Percentiles rank a stretch among this genome's conserved stretches.
Evolutionary conservation across 2,329 filamentous ascomycete species (phyloP).

Genomic region (Sclerotinia spermophila): DNA sequence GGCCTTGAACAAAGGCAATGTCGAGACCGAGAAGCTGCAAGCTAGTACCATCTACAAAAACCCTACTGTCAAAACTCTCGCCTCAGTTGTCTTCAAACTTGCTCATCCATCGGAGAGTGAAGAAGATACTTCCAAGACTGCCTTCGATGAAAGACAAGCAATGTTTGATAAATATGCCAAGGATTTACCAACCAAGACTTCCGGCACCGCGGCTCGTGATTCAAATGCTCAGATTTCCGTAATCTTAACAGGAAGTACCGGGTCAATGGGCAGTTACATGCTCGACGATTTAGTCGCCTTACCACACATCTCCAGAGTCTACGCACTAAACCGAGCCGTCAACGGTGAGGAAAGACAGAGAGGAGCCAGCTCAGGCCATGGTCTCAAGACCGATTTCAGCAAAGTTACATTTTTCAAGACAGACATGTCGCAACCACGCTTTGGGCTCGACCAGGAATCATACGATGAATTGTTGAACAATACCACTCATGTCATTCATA

Average conservation of each 20-base stretch:
- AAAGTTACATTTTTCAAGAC: constrained; percentile 48
- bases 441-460: constrained; percentile 44
- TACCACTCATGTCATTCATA: constrained; percentile 25
- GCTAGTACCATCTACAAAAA: constrained; percentile 18
- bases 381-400: constrained; percentile 37
- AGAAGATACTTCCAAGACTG: neutral
- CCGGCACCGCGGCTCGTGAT: neutral
- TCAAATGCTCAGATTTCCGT: constrained; percentile 23
- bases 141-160: constrained; percentile 12
- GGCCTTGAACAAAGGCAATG: constrained; percentile 3
- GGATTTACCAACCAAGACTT: constrained; percentile 9
- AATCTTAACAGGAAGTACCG: constrained; percentile 48
- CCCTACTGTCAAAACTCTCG: constrained; percentile 11
- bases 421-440: constrained; percentile 45
- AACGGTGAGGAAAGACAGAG: constrained; percentile 22
- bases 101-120: neutral
- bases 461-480: constrained; percentile 26
- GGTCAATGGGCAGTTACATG: constrained; percentile 48
- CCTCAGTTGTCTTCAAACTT: constrained; percentile 8
- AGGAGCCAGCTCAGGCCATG: constrained; percentile 39
- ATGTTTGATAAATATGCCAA: constrained; percentile 23
- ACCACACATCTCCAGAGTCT: constrained; percentile 40
- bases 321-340: constrained; percentile 47
- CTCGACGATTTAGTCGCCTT: constrained; percentile 40
- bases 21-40: constrained; percentile 4